phyloP scores from a whole-genome alignment of 768 basidiomycete species.

The Hydnomerulius pinastri region DNA sequence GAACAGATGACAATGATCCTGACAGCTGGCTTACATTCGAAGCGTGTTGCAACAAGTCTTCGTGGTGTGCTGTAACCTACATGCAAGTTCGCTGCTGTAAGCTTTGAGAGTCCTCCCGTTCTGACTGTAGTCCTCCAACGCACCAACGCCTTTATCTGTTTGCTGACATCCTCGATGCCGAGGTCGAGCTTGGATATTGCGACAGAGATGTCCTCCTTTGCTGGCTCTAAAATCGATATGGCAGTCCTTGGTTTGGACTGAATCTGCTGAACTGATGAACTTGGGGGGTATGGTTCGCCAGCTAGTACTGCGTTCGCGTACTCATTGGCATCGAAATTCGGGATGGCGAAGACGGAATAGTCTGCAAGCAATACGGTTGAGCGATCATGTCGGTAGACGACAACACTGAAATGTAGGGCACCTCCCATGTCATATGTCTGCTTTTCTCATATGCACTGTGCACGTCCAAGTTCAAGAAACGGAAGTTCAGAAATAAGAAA shows the following conservation, averaged over 20 bases:
- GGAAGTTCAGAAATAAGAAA: too few relatives aligned
- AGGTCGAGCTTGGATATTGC: slow-evolving; percentile 86
- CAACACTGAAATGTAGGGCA: slow-evolving; percentile 4
- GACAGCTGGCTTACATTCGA: slow-evolving; percentile 71
- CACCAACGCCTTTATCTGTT: slow-evolving; percentile 85
- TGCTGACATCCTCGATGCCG: slow-evolving; percentile 89
- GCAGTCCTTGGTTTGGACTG: slow-evolving; percentile 20
- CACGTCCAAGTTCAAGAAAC: too few relatives aligned
- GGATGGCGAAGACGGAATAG: slow-evolving; percentile 70
- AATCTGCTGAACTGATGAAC: slow-evolving; percentile 34
- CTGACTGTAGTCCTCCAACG: slow-evolving; percentile 25
- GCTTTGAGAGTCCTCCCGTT: background rate
- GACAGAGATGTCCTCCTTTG: slow-evolving; percentile 85
- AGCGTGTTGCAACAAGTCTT: slow-evolving; percentile 80
- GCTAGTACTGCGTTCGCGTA: slow-evolving; percentile 92
- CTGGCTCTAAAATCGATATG: slow-evolving; percentile 47
- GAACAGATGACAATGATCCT: slow-evolving; percentile 66
- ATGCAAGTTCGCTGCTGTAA: background rate
- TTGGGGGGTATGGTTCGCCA: slow-evolving; percentile 70
- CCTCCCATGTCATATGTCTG: slow-evolving; percentile 21
- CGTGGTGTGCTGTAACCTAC: slow-evolving; percentile 83
- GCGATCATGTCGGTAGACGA: background rate
- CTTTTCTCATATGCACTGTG: too few relatives aligned
- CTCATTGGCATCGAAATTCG: slow-evolving; percentile 82
- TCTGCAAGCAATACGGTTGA: slow-evolving; percentile 42